Evolutionary conservation across 441 rosid species (phyloP).

Genomic region (Pelargonium citronellum): DNA sequence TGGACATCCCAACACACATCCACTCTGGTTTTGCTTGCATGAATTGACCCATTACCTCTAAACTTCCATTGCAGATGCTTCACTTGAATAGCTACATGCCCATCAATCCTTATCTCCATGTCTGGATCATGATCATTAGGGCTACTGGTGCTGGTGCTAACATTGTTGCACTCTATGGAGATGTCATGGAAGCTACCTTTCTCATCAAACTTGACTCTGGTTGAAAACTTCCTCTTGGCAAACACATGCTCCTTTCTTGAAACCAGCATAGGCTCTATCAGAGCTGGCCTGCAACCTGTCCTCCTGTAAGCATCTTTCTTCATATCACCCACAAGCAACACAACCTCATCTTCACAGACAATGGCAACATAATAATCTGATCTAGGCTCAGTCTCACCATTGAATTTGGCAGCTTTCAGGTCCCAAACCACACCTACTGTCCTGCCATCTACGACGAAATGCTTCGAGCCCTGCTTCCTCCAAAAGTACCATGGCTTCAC

Average conservation of each 20-base stretch:
- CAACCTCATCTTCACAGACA: conserved; percentile 70
- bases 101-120: conserved; percentile 75
- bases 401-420: conserved; percentile 59
- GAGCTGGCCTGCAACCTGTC: conserved; percentile 69
- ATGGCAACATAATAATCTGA: conserved; percentile 77
- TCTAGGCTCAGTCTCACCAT: conserved; percentile 71
- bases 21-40: conserved; percentile 49
- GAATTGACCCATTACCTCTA: conserved; percentile 62
- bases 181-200: conserved; percentile 54
- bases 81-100: conserved; percentile 55
- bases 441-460: conserved; percentile 52
- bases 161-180: conserved; percentile 49
- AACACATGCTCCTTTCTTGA: conserved; percentile 70
- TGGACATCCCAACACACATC: conserved; percentile 85
- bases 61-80: conserved; percentile 84
- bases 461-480: conserved; percentile 80
- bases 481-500: conserved; percentile 88
- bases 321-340: conserved; percentile 64
- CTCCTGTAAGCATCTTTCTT: conserved; percentile 68
- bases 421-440: conserved; percentile 68
- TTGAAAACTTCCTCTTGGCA: conserved; percentile 64
- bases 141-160: conserved; percentile 22
- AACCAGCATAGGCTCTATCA: conserved; percentile 61
- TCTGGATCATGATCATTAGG: conserved; percentile 37
- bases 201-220: conserved; percentile 52